phyloP scores from a whole-genome alignment of 1,139 yeast genomes.

The Scheffersomyces stambukii region DNA sequence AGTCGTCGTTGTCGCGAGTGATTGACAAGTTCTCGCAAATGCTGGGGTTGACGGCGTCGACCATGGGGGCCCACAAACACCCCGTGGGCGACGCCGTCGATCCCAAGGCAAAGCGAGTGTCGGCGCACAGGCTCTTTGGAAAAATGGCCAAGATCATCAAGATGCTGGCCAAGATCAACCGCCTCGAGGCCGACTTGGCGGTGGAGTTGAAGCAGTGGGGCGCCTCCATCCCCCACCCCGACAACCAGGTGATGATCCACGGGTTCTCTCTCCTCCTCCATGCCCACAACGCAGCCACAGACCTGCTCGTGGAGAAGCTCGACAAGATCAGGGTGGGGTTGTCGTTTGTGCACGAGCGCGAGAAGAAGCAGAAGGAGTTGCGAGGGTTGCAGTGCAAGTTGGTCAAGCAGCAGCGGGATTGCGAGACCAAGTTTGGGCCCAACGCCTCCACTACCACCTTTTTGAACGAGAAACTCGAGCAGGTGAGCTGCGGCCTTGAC shows the following conservation, averaged over 20 bases:
- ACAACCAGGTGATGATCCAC: conserved; percentile 33
- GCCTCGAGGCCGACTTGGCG: conserved; percentile 13
- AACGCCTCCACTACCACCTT: conserved; percentile 33
- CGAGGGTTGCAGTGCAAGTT: conserved; percentile 29
- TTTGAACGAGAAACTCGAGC: conserved; percentile 48
- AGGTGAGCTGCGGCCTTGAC: conserved; percentile 42
- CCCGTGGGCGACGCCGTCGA: conserved; percentile 2
- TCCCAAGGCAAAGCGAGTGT: conserved; percentile 5
- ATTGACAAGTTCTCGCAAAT: conserved; percentile 22
- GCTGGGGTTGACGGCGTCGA: conserved; percentile 12
- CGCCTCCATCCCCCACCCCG: conserved; percentile 32
- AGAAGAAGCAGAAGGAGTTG: conserved; percentile 40
- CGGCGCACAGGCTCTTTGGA: conserved; percentile 8
- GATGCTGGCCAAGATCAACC: conserved; percentile 8
- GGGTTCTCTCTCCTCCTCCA: conserved; percentile 37
- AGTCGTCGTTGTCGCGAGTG: no score
- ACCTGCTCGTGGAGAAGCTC: conserved; percentile 31
- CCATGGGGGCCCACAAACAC: not conserved
- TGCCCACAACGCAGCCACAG: conserved; percentile 29
- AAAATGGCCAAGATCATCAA: conserved; percentile 11
- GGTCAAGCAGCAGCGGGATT: conserved; percentile 31
- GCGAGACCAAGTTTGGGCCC: conserved; percentile 45
- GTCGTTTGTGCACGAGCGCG: conserved; percentile 46
- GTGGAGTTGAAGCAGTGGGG: conserved; percentile 39
- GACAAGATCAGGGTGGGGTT: conserved; percentile 40